phyloP scores from a whole-genome alignment of 108 stramenopile genomes.

The Asterionellopsis glacialis region DNA sequence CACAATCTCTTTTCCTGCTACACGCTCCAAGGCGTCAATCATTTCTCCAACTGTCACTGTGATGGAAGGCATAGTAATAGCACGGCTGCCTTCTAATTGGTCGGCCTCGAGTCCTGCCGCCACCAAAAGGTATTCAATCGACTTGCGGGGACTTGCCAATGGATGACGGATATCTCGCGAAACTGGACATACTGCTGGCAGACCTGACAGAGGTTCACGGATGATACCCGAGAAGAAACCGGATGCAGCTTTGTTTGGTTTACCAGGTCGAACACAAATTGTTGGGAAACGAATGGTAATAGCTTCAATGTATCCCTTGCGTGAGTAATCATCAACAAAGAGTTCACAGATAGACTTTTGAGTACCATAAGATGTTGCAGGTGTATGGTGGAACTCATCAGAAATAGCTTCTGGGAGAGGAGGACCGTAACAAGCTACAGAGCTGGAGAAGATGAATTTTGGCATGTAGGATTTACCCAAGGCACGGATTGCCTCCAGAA shows the following conservation, averaged over 20 bases:
- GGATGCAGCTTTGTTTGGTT: slow-evolving; percentile 54
- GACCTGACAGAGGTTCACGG: slow-evolving; percentile 45
- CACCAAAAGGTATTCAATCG: too few species aligned
- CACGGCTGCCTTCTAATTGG: too few species aligned
- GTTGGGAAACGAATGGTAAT: slow-evolving; percentile 43
- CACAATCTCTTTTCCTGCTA: too few species aligned
- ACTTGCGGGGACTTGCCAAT: too few species aligned
- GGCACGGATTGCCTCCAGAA: slow-evolving; percentile 49
- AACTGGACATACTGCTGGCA: neutral
- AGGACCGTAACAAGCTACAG: slow-evolving; percentile 46
- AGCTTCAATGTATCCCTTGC: slow-evolving; percentile 45
- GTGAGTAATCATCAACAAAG: slow-evolving; percentile 47
- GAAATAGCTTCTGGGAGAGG: slow-evolving; percentile 39
- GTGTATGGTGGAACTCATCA: slow-evolving; percentile 48
- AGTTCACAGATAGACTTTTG: slow-evolving; percentile 57
- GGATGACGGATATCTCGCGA: too few species aligned
- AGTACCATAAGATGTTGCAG: slow-evolving; percentile 61
- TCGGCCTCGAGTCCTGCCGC: too few species aligned
- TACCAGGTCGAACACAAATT: slow-evolving; percentile 47
- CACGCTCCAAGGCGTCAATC: too few species aligned
- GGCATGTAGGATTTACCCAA: slow-evolving; percentile 16
- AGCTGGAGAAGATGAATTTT: slow-evolving; percentile 47
- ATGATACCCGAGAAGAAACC: slow-evolving; percentile 37
- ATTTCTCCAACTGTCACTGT: too few species aligned
- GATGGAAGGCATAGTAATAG: too few species aligned